A percentile compares a stretch with the other conserved stretches of the same genome.
These are phyloP conservation scores for Dunaliella salina DNA, from an alignment of 163 green algal genomes.

Conservation along the genomic window DNA sequence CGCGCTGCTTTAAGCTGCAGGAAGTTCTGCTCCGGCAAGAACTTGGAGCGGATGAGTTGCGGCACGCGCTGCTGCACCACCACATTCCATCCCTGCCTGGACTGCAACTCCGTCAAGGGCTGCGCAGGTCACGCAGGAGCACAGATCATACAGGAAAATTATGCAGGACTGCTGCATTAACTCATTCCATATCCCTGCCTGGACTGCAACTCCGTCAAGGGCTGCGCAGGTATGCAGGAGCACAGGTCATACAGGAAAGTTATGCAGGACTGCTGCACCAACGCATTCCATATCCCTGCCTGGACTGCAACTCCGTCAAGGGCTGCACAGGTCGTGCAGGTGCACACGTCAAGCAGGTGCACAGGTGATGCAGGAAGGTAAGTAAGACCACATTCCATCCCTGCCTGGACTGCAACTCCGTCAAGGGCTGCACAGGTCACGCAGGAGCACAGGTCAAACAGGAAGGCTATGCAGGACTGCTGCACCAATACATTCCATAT, in stretches of 20 bases:
- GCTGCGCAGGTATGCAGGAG: too few relatives aligned
- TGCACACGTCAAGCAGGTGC: too few relatives aligned
- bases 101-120: not conserved
- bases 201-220: not conserved
- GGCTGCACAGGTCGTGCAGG: too few relatives aligned
- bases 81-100: not conserved
- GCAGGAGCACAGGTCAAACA: too few relatives aligned
- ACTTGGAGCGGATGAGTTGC: not conserved
- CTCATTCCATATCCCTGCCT: not conserved
- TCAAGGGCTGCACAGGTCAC: too few relatives aligned
- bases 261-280: not conserved
- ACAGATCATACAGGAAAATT: too few relatives aligned
- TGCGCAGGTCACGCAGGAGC: too few relatives aligned
- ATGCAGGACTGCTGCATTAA: not conserved
- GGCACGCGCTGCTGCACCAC: not conserved
- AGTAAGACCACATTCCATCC: not conserved
- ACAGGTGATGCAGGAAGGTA: too few relatives aligned
- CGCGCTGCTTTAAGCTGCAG: not conserved
- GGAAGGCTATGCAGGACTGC: too few relatives aligned
- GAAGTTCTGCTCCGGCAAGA: slow-evolving; percentile 3
- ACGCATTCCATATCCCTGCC: not conserved
- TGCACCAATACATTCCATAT: not conserved
- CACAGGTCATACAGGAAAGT: too few relatives aligned
- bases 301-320: not conserved
- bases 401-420: not conserved